phyloP scores from a whole-genome alignment of 345 rosid species.

The Hevea brasiliensis region DNA sequence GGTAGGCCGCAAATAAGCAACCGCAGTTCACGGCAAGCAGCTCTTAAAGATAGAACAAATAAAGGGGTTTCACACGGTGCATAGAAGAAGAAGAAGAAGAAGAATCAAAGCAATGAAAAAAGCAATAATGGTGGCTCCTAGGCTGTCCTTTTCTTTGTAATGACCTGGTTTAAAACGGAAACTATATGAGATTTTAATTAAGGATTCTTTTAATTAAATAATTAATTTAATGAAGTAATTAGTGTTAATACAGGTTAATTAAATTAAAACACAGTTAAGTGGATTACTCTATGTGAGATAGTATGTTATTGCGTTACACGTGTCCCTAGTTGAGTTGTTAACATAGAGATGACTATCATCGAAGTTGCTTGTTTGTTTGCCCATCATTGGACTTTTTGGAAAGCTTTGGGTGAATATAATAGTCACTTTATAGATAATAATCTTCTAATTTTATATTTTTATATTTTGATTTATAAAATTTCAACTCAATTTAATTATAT shows the following conservation, averaged over 20 bases:
- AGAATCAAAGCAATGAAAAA: neutral
- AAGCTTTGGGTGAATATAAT: too few species aligned
- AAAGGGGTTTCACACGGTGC: neutral
- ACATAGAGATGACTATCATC: neutral
- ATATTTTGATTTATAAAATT: too few species aligned
- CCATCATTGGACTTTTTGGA: neutral
- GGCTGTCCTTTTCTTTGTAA: neutral
- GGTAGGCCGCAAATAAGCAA: neutral
- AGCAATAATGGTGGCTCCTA: neutral
- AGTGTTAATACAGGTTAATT: too few species aligned
- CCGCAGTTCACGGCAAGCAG: neutral
- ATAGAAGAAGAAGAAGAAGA: neutral
- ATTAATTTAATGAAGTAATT: too few species aligned
- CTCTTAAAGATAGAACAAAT: neutral
- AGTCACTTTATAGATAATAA: too few species aligned
- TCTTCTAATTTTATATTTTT: too few species aligned
- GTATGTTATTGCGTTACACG: neutral
- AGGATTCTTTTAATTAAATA: too few species aligned
- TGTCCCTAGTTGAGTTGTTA: neutral
- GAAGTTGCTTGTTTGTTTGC: slow-evolving; percentile 13
- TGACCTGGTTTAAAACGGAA: too few species aligned
- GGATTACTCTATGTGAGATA: too few species aligned
- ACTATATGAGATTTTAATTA: too few species aligned
- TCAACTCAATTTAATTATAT: too few species aligned
- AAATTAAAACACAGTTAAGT: too few species aligned